Evolutionary conservation across 108 stramenopile species (phyloP), one percentile per base, ranked within the genome.

Genomic region (Seminavis robusta): DNA sequence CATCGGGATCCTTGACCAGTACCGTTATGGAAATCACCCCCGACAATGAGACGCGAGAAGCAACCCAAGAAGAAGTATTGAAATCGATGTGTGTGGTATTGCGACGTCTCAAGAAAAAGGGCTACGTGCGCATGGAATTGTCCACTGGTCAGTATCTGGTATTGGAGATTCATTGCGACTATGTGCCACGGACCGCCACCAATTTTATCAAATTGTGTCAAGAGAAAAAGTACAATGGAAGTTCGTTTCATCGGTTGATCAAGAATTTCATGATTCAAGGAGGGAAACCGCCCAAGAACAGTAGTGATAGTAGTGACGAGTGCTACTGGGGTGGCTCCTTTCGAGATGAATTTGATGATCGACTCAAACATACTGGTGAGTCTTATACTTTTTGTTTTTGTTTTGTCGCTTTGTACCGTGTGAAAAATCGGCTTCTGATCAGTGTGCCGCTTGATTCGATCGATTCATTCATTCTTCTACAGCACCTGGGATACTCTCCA

Each of bases 211-310:
- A 94, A 8, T 60, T 97, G 31, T 94, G 89, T 39, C 65, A 75
- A 50, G 67, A 69, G 45, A 71, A 83, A 3, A 87, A 89, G 56
- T 99, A 99, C 54, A 72, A 94, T 33, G 94, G 88, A 4, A 77
- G 87, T 10, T 56, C 66, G 10, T 99, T 97, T 73, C 98, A 99
- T 65, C 84, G 98, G 16, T 59, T 82, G 1, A 94, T 98, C 58
- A 69, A 70, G 1, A 85, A 79, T 40, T 98, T 95, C 57, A 94
- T 96, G 92, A 83, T 94, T 24, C 98, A 99, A 61, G 96, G 95
- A 6, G 96, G 97, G 4, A 92, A 95, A 54, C 79, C 66, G n/a
- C n/a, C n/a, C n/a, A n/a, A n/a, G n/a, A n/a, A n/a, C n/a, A n/a
- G n/a, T n/a, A n/a, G n/a, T n/a, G n/a, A n/a, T n/a, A n/a, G n/a